A percentile compares a stretch with the other conserved stretches of the same genome.
Conservation (phyloP, 108 stramenopile species). For the Skeletonema tropicum region DNA sequence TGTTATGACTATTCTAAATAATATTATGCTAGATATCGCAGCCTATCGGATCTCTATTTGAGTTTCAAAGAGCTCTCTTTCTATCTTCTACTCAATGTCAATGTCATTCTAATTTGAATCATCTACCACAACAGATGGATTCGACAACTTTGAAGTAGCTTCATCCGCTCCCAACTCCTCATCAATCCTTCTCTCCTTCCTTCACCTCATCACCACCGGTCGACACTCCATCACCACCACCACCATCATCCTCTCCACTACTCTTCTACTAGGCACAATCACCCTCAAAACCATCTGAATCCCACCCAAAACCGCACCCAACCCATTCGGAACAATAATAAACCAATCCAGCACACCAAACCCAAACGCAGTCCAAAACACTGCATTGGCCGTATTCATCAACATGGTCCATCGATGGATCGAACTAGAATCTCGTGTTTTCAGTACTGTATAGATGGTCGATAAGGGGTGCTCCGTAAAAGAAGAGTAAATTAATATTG, state of each 20-base stretch:
- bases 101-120: too few species aligned
- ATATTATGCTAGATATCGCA: too few species aligned
- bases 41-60: too few species aligned
- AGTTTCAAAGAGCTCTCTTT: too few species aligned
- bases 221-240: background rate
- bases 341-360: conserved; percentile 66
- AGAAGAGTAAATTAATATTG: conserved; percentile 79
- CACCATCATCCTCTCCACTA: background rate
- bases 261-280: conserved; percentile 7
- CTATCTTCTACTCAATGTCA: too few species aligned
- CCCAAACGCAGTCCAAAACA: conserved; percentile 79
- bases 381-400: conserved; percentile 60
- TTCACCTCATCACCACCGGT: too few species aligned
- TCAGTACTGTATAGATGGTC: conserved; percentile 64
- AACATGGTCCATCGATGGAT: conserved; percentile 52
- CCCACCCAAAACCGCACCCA: conserved; percentile 66
- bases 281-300: conserved; percentile 65
- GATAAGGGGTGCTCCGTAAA: conserved; percentile 87
- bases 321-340: conserved; percentile 71
- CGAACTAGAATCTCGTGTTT: conserved; percentile 43
- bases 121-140: too few species aligned
- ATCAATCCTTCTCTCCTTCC: background rate
- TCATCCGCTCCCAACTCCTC: too few species aligned
- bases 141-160: too few species aligned
- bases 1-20: too few species aligned